These are phyloP conservation scores for Phyllosticta citrichinensis DNA, from an alignment of 2,329 filamentous ascomycete species.

Conservation along the genomic window DNA sequence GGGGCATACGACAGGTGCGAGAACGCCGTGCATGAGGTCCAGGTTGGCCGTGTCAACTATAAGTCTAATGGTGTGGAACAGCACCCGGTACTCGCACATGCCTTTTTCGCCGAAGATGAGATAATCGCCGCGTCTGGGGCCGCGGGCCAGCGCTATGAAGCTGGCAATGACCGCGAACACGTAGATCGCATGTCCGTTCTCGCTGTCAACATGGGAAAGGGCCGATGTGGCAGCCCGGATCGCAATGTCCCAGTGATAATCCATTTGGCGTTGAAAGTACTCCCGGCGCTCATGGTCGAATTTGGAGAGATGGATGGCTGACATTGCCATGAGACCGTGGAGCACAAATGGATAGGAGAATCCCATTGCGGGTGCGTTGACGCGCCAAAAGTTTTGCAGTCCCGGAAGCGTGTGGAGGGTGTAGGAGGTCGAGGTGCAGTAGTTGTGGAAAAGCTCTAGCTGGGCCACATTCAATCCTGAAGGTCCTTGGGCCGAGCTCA, in stretches of 20 bases:
- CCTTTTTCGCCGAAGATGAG: slow-evolving; percentile 5
- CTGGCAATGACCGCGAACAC: slow-evolving; percentile 3
- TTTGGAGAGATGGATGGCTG: slow-evolving; percentile 31
- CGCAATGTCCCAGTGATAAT: background rate
- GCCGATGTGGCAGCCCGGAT: background rate
- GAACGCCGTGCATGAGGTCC: background rate
- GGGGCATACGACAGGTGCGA: background rate
- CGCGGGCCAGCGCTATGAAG: slow-evolving; percentile 4
- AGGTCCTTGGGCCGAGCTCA: background rate
- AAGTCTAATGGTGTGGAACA: slow-evolving; percentile 1
- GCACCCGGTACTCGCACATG: slow-evolving; percentile 1
- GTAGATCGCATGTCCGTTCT: background rate
- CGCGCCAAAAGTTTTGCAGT: slow-evolving; percentile 16
- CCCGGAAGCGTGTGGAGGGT: slow-evolving; percentile 16
- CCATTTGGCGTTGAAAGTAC: background rate
- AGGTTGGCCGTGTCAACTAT: background rate
- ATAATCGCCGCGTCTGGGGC: slow-evolving; percentile 3
- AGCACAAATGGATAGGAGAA: slow-evolving; percentile 36
- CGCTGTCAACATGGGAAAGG: background rate
- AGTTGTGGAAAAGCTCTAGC: slow-evolving; percentile 24
- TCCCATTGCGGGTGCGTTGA: slow-evolving; percentile 22
- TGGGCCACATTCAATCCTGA: slow-evolving; percentile 16
- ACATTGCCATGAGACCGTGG: slow-evolving; percentile 33
- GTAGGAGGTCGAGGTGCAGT: slow-evolving; percentile 19
- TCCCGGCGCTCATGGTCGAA: background rate